phyloP scores from a whole-genome alignment of 352 stramenopile genomes.

The Phytophthora niederhauseri region DNA sequence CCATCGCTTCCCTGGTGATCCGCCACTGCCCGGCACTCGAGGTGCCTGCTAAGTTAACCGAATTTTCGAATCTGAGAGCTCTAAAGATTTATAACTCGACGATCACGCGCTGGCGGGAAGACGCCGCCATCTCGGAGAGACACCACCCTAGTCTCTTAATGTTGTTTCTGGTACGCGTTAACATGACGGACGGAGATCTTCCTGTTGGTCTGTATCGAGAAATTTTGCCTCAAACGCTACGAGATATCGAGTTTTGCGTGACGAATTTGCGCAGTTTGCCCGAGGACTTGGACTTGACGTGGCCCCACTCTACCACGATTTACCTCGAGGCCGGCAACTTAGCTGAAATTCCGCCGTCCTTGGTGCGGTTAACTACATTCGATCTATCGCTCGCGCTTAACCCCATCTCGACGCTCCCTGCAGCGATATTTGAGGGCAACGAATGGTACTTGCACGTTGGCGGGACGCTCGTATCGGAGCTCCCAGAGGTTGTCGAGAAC shows the following conservation, averaged over 20 bases:
- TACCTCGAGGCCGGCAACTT: conserved; percentile 26
- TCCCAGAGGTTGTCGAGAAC: conserved; percentile 14
- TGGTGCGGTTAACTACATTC: conserved; percentile 13
- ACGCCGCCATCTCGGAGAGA: conserved; percentile 28
- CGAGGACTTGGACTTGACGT: conserved; percentile 39
- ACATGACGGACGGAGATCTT: conserved; percentile 35
- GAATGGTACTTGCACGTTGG: conserved; percentile 18
- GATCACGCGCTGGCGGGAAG: conserved; percentile 31
- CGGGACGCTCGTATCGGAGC: conserved; percentile 11
- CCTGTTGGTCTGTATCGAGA: conserved; percentile 31
- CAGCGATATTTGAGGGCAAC: conserved; percentile 20
- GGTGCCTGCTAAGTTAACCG: conserved; percentile 31
- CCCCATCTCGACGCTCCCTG: conserved; percentile 15
- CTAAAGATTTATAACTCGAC: conserved; percentile 48
- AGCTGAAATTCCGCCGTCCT: conserved; percentile 11
- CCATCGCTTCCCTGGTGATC: conserved; percentile 27
- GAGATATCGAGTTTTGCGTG: conserved; percentile 37
- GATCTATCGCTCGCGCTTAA: conserved; percentile 27
- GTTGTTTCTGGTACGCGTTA: conserved; percentile 41
- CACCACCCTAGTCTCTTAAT: conserved; percentile 42
- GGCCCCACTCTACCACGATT: conserved; percentile 26
- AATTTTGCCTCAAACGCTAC: conserved; percentile 31
- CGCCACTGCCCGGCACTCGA: conserved; percentile 37
- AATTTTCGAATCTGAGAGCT: conserved; percentile 39
- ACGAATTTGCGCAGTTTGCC: conserved; percentile 44